Percentiles rank a stretch among this genome's conserved stretches.
Evolutionary conservation across 2,329 filamentous ascomycete species (phyloP).

Genomic region (Cercospora sp.): DNA sequence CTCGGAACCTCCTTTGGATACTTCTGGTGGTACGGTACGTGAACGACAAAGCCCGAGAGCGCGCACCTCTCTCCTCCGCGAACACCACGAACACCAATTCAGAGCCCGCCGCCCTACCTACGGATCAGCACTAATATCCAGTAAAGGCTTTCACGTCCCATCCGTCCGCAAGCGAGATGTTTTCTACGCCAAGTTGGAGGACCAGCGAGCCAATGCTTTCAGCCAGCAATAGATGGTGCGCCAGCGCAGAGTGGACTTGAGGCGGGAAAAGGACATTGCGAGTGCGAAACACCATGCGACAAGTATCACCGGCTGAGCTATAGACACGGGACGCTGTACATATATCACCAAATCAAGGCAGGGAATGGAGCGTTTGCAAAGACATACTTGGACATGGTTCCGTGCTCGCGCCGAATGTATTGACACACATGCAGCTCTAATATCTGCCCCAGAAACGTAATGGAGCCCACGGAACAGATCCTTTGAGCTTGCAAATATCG

Average conservation of each 20-base stretch:
- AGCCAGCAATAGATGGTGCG: constrained; percentile 35
- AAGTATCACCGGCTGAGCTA: not conserved
- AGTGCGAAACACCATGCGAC: constrained; percentile 12
- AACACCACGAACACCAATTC: not conserved
- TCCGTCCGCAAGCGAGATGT: constrained; percentile 62
- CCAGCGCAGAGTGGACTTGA: not conserved
- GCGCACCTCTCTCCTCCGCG: not conserved
- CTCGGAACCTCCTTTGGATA: constrained; percentile 64
- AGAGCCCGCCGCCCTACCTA: not conserved
- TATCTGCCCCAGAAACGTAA: not conserved
- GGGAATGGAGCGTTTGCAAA: constrained; percentile 21
- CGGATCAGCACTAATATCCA: constrained; percentile 4
- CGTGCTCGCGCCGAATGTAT: not conserved
- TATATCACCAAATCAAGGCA: constrained; percentile 18
- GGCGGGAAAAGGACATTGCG: constrained; percentile 6
- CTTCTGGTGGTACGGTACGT: constrained; percentile 66
- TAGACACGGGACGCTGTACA: constrained; percentile 20
- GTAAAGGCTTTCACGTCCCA: constrained; percentile 63
- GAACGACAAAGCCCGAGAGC: constrained; percentile 20
- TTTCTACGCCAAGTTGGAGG: constrained; percentile 65
- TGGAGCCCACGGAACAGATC: not conserved
- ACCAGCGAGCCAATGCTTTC: constrained; percentile 55
- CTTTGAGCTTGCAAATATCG: not conserved
- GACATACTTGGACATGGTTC: not conserved
- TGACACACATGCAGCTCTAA: not conserved